These are phyloP conservation scores for Galeopsis tetrahit DNA, from an alignment of 257 asterid genomes.

Conservation along the genomic window DNA sequence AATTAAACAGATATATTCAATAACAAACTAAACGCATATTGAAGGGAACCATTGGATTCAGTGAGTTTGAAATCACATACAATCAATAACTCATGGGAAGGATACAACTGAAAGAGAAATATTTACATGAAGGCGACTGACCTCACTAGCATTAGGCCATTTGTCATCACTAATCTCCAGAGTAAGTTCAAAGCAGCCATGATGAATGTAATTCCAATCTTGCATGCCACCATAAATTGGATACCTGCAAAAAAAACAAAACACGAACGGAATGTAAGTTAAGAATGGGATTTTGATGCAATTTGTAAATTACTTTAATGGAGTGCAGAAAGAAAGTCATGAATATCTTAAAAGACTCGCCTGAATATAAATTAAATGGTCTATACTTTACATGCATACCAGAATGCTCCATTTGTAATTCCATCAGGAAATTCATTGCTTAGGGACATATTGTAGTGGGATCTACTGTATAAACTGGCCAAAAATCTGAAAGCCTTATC, in stretches of 20 bases:
- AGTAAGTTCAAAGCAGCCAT: conserved; percentile 88
- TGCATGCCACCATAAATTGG: conserved; percentile 99
- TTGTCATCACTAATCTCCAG: conserved; percentile 92
- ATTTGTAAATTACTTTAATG: not conserved
- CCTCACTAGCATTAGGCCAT: conserved; percentile 92
- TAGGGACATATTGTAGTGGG: conserved; percentile 90
- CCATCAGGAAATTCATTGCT: conserved; percentile 92
- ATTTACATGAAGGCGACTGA: conserved; percentile 39
- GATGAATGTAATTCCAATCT: conserved; percentile 90
- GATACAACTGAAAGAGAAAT: not conserved
- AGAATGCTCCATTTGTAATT: conserved; percentile 89
- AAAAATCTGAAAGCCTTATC: conserved; percentile 75
- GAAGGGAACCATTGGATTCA: conserved; percentile 2
- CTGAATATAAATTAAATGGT: conserved; percentile 20
- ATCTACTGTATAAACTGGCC: conserved; percentile 79
- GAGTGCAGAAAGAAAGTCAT: conserved; percentile 29
- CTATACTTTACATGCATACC: conserved; percentile 58
- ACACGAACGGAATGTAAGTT: not conserved
- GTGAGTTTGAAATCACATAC: conserved; percentile 14
- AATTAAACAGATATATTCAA: not conserved
- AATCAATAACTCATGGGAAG: conserved; percentile 2
- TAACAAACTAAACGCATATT: not conserved
- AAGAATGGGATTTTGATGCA: conserved; percentile 47
- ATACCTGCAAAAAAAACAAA: conserved; percentile 63
- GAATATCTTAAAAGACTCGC: conserved; percentile 26